phyloP scores from a whole-genome alignment of 2,329 filamentous ascomycete species.

The Phialophora expanda region DNA sequence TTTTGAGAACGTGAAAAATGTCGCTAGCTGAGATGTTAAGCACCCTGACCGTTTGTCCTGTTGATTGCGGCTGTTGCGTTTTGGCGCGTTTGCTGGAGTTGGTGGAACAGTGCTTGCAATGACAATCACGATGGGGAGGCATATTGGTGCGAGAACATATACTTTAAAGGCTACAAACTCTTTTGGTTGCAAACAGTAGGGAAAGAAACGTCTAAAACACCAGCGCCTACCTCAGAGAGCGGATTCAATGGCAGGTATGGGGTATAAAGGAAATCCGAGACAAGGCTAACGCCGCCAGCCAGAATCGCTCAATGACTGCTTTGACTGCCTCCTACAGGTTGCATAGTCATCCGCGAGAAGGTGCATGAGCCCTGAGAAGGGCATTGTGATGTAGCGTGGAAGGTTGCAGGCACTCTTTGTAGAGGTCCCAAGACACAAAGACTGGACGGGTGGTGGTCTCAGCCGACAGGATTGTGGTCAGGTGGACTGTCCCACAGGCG shows the following conservation, averaged over 20 bases:
- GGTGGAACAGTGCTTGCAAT: constrained; percentile 21
- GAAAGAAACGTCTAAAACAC: background rate
- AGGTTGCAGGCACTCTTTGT: constrained; percentile 9
- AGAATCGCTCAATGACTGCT: constrained; percentile 4
- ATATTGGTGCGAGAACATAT: background rate
- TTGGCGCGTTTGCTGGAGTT: constrained; percentile 15
- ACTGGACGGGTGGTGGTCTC: constrained; percentile 9
- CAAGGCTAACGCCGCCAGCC: constrained; percentile 7
- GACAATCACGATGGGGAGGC: constrained; percentile 13
- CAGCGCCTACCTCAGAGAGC: background rate
- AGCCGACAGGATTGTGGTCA: constrained; percentile 23
- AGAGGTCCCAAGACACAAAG: constrained; percentile 15
- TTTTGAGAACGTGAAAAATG: constrained; percentile 1
- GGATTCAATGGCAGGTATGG: background rate
- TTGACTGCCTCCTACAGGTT: background rate
- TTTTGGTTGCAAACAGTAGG: background rate
- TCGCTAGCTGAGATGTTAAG: constrained; percentile 12
- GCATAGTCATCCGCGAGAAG: background rate
- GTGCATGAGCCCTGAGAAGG: constrained; percentile 3
- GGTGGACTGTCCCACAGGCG: constrained; percentile 18
- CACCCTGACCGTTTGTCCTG: constrained; percentile 14
- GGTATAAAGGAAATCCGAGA: constrained; percentile 9
- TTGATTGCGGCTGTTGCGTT: background rate
- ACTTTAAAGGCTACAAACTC: constrained; percentile 3
- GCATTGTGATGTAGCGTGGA: constrained; percentile 18